These are phyloP conservation scores for Xylaria arbuscula DNA, from an alignment of 2,329 filamentous ascomycete genomes.

Conservation along the genomic window DNA sequence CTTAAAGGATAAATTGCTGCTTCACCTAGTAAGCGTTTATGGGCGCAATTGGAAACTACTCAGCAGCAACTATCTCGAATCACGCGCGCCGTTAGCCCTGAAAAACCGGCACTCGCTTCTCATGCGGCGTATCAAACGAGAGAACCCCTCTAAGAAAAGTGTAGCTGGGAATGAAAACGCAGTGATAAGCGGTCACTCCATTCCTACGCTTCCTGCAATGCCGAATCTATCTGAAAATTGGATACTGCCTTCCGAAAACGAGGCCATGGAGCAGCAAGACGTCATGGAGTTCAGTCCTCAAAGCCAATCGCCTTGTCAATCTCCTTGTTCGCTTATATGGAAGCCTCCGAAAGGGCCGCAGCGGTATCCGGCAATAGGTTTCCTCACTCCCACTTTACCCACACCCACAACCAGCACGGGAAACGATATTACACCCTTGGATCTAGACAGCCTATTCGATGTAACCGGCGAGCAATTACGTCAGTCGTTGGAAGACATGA, in stretches of 20 bases:
- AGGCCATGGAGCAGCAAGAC: neutral
- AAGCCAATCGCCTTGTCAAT: neutral
- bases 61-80: neutral
- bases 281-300: slow-evolving; percentile 1
- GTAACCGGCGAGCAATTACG: neutral
- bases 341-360: neutral
- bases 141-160: neutral
- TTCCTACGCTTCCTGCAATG: neutral
- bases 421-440: neutral
- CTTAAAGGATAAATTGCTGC: neutral
- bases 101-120: slow-evolving; percentile 2
- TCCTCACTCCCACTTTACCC: neutral
- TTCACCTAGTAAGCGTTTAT: slow-evolving; percentile 3
- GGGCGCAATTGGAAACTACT: neutral
- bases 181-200: neutral
- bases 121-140: neutral
- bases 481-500: neutral
- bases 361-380: neutral
- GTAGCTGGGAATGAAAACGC: neutral
- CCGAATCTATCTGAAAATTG: neutral
- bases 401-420: neutral
- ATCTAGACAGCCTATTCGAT: neutral
- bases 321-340: neutral
- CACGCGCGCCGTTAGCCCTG: neutral
- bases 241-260: neutral